Conservation (phyloP, 805 yeast genomes). For the Candida hungchunana region DNA sequence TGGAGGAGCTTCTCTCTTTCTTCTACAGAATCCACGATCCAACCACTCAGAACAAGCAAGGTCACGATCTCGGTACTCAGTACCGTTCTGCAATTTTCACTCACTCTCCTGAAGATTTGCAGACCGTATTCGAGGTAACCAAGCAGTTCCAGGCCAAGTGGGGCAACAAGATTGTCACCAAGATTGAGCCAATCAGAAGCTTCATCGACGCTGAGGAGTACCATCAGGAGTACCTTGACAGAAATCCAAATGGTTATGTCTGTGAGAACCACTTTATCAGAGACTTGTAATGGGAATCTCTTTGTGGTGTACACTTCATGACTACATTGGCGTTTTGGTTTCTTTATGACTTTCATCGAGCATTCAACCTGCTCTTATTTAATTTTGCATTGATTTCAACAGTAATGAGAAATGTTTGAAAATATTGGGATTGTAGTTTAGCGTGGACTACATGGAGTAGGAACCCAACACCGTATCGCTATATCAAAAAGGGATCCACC, state of each 20-base stretch:
- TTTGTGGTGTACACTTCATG: background rate
- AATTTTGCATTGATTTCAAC: too few relatives aligned
- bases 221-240: slow-evolving; percentile 77
- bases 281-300: slow-evolving; percentile 45
- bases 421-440: too few relatives aligned
- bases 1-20: slow-evolving; percentile 66
- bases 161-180: slow-evolving; percentile 65
- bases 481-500: too few relatives aligned
- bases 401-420: too few relatives aligned
- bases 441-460: too few relatives aligned
- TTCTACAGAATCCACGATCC: slow-evolving; percentile 95
- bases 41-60: slow-evolving; percentile 77
- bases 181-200: slow-evolving; percentile 57
- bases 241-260: slow-evolving; percentile 82
- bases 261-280: slow-evolving; percentile 88
- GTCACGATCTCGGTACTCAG: slow-evolving; percentile 86
- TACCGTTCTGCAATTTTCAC: slow-evolving; percentile 81
- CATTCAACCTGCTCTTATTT: background rate
- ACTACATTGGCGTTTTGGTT: background rate
- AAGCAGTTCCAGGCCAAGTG: slow-evolving; percentile 64
- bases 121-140: slow-evolving; percentile 41
- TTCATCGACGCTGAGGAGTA: slow-evolving; percentile 96
- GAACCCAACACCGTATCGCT: too few relatives aligned
- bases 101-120: slow-evolving; percentile 43
- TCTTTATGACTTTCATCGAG: background rate